Conservation (phyloP, 306 rosid species). For the Hippophae rhamnoides region DNA sequence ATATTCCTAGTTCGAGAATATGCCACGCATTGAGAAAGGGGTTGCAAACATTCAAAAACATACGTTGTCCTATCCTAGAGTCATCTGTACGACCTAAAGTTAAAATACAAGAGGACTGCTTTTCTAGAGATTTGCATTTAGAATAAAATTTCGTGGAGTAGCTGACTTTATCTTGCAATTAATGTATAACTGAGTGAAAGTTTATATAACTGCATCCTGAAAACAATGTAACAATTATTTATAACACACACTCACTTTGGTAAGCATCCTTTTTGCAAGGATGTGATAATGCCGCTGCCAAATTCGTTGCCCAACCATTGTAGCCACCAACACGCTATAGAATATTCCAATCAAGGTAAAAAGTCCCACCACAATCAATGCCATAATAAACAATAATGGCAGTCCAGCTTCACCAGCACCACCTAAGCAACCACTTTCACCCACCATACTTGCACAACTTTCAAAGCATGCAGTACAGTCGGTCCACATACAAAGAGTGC, state of each 20-base stretch:
- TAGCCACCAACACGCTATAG: slow-evolving; percentile 96
- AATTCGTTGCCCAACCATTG: slow-evolving; percentile 97
- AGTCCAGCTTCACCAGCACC: slow-evolving; percentile 99
- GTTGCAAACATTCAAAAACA: too few relatives aligned
- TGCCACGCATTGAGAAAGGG: too few relatives aligned
- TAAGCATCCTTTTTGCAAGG: slow-evolving; percentile 94
- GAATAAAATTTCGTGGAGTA: neutral
- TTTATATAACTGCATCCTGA: slow-evolving; percentile 11
- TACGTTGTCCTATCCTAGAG: too few relatives aligned
- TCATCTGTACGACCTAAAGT: too few relatives aligned
- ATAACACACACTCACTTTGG: slow-evolving; percentile 52
- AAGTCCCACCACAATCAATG: slow-evolving; percentile 77
- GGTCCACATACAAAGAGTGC: slow-evolving; percentile 98
- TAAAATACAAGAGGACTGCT: too few relatives aligned
- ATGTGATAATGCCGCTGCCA: slow-evolving; percentile 99
- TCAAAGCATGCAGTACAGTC: slow-evolving; percentile 98
- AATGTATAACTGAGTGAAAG: slow-evolving; percentile 8
- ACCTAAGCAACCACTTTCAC: slow-evolving; percentile 94
- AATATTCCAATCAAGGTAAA: slow-evolving; percentile 92
- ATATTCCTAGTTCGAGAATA: too few relatives aligned
- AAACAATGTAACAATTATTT: slow-evolving; percentile 13
- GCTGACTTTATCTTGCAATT: slow-evolving; percentile 5
- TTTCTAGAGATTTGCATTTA: too few relatives aligned
- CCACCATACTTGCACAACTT: slow-evolving; percentile 90
- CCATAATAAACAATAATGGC: slow-evolving; percentile 79